Evolutionary conservation across 2,329 filamentous ascomycete genomes (phyloP), one percentile per base, ranked within the genome.

Genomic region (Claviceps lovelessii): DNA sequence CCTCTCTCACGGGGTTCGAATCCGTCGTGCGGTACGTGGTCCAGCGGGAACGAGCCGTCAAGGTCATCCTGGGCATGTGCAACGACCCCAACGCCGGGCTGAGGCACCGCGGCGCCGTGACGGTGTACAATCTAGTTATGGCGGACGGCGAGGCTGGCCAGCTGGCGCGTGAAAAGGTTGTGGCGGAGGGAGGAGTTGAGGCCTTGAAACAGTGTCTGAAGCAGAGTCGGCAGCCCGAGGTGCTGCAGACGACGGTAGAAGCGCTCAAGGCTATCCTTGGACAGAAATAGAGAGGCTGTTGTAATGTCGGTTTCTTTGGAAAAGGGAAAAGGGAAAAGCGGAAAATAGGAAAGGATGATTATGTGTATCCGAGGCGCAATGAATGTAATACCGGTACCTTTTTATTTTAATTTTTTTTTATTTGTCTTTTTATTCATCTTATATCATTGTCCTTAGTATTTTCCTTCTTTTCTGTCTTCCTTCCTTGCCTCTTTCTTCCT

Each of bases 21-120:
- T 77, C 78, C 1, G 86, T 88, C 0, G 84, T 91, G 1, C 76
- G 79, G 2, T 84, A 79, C 4, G 77, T 97, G 3, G 62, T 95
- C 42, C 78, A 81, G 56, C 76, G 85, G 41, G 81, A 88, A 5
- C 77, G 85, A 15, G 89, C 88, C 0, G 76, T 93, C 4, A 76
- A 83, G 58, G 80, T 88, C n/a, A 63, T 97, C n/a, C 69, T 98
- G n/a, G 81, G 77, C 0, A 70, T 97, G 64, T 95, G 89, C 63
- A 73, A 75, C 17, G 89, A 95, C 59, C 80, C 86, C 6, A 77
- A 77, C 54, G 84, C 86, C 62, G 81, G 84, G 55, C 64, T 90
- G 56, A 73, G 81, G 52, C 81, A 85, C 65, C 74, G 93, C 8
- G 93, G 89, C 0, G 79, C 86, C 1, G 88, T 91, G 31, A 81